phyloP scores from a whole-genome alignment of 228 moss, liverwort and hornwort species.

The Sphagnum fallax region DNA sequence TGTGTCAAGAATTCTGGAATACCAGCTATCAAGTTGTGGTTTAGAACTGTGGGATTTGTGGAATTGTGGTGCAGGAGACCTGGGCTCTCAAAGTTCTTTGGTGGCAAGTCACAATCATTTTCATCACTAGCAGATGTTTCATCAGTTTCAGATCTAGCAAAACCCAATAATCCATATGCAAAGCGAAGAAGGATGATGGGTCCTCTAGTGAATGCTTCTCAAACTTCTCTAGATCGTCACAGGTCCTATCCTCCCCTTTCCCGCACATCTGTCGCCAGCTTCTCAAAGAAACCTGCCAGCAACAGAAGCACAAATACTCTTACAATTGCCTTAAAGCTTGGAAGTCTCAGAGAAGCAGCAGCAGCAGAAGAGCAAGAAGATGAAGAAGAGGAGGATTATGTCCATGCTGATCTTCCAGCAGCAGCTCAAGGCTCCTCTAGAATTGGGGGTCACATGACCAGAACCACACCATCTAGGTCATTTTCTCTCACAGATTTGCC shows the following conservation, averaged over 20 bases:
- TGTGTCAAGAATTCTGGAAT: too few species aligned
- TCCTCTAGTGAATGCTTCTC: slow-evolving; percentile 10
- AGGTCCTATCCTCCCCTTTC: slow-evolving; percentile 70
- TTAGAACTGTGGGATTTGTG: too few species aligned
- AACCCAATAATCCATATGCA: slow-evolving; percentile 76
- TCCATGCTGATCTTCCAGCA: too few species aligned
- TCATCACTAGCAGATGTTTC: slow-evolving; percentile 61
- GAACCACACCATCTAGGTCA: too few species aligned
- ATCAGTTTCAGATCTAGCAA: slow-evolving; percentile 57
- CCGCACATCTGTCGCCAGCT: slow-evolving; percentile 53
- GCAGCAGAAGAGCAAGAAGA: too few species aligned
- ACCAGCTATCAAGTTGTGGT: too few species aligned
- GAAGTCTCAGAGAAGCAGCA: slow-evolving; percentile 33
- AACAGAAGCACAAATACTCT: slow-evolving; percentile 39
- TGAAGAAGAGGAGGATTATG: too few species aligned
- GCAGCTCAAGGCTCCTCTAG: too few species aligned
- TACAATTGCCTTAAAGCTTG: slow-evolving; percentile 65
- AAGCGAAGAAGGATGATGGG: slow-evolving; percentile 49
- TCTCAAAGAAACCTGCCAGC: slow-evolving; percentile 60
- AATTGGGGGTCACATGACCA: too few species aligned
- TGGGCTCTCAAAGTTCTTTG: slow-evolving; percentile 77
- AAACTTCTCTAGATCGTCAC: slow-evolving; percentile 49
- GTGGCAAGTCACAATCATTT: slow-evolving; percentile 80
- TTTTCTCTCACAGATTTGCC: too few species aligned
- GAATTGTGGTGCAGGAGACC: slow-evolving; percentile 43